A percentile compares a stretch with the other conserved stretches of the same genome.
Evolutionary conservation across 768 basidiomycete genomes (phyloP).

Genomic region (Cyclocybe cylindracea): DNA sequence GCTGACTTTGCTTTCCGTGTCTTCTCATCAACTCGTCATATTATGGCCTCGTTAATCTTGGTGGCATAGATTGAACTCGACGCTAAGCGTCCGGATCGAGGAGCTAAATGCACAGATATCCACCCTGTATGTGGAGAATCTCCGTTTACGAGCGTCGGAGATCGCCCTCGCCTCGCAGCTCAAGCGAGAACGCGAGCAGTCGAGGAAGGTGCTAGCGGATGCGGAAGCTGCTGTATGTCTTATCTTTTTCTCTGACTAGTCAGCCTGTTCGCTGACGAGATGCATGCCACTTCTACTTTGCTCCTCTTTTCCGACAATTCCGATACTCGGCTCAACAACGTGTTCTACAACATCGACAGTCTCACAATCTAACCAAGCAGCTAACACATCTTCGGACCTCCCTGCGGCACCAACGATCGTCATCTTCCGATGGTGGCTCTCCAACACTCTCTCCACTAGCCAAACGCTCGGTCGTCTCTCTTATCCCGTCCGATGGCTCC

Average conservation of each 20-base stretch:
- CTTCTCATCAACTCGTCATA: too few relatives aligned
- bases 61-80: constrained; percentile 72
- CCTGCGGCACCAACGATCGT: constrained; percentile 32
- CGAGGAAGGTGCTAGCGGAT: constrained; percentile 68
- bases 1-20: constrained; percentile 4
- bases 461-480: constrained; percentile 40
- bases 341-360: constrained; percentile 30
- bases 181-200: constrained; percentile 80
- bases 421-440: too few relatives aligned
- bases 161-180: constrained; percentile 75
- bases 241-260: constrained; percentile 1
- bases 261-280: constrained; percentile 9
- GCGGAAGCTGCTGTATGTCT: constrained; percentile 69
- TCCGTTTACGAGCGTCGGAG: constrained; percentile 78
- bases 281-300: constrained; percentile 3
- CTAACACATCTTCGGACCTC: constrained; percentile 57
- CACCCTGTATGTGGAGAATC: constrained; percentile 79
- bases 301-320: too few relatives aligned
- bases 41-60: background rate
- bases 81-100: constrained; percentile 80
- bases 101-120: constrained; percentile 84
- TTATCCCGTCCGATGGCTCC: constrained; percentile 31
- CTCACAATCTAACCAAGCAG: constrained; percentile 63
- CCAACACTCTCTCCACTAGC: constrained; percentile 50
- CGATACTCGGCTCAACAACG: too few relatives aligned